Conservation (phyloP, 306 rosid species). For the Medicago lupulina region DNA sequence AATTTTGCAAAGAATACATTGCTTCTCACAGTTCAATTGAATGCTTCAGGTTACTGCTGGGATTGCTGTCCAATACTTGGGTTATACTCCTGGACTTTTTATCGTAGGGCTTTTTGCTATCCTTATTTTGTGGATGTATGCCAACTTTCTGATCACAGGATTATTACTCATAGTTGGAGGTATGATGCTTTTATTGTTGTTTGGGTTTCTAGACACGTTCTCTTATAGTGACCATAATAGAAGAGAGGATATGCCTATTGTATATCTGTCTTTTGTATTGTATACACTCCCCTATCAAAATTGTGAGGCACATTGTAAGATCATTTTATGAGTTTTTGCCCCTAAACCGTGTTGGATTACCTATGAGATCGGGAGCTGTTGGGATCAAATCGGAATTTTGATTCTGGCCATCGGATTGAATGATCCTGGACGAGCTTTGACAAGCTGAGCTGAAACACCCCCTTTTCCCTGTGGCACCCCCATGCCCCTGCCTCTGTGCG, state of each 20-base stretch:
- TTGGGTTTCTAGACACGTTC: constrained; percentile 23
- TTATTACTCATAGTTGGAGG: constrained; percentile 92
- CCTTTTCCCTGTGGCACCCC: background rate
- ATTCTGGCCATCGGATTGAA: background rate
- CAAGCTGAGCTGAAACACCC: background rate
- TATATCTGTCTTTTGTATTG: constrained; percentile 19
- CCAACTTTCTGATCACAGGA: constrained; percentile 98
- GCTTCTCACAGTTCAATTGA: constrained; percentile 49
- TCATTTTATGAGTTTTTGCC: background rate
- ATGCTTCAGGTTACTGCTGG: constrained; percentile 87
- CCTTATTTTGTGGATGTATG: constrained; percentile 96
- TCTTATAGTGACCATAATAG: constrained; percentile 8
- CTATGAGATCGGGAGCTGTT: background rate
- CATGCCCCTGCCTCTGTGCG: background rate
- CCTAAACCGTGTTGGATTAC: background rate
- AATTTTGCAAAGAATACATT: constrained; percentile 19
- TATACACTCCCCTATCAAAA: background rate
- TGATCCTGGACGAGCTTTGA: background rate
- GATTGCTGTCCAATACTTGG: constrained; percentile 81
- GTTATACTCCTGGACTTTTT: constrained; percentile 94
- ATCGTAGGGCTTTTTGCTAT: constrained; percentile 92
- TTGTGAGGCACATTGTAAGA: background rate
- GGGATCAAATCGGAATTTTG: background rate
- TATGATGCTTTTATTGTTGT: constrained; percentile 41
- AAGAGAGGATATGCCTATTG: constrained; percentile 23